phyloP scores from a whole-genome alignment of 306 rosid genomes.

The Acmispon strigosus region DNA sequence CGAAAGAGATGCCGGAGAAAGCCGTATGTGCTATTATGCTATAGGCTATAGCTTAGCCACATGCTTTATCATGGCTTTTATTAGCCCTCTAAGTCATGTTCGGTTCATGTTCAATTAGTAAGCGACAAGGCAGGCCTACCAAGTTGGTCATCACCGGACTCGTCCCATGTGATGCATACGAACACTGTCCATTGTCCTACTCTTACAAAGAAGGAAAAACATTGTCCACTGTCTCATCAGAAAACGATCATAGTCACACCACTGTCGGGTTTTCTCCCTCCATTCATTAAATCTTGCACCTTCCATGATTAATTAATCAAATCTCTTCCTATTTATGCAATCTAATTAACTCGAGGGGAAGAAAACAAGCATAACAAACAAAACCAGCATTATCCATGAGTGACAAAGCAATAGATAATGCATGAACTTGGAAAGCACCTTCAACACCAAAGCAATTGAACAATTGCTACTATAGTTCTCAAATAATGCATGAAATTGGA shows the following conservation, averaged over 20 bases:
- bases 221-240: slow-evolving; percentile 27
- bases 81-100: slow-evolving; percentile 20
- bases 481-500: slow-evolving; percentile 12
- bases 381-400: not conserved
- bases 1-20: too few species aligned
- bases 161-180: slow-evolving; percentile 37
- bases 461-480: slow-evolving; percentile 9
- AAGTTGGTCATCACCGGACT: slow-evolving; percentile 16
- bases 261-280: slow-evolving; percentile 29
- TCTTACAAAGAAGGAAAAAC: slow-evolving; percentile 20
- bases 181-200: slow-evolving; percentile 39
- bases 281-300: slow-evolving; percentile 21
- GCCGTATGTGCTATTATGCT: not conserved
- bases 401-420: slow-evolving; percentile 14
- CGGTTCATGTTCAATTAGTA: slow-evolving; percentile 3
- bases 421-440: not conserved
- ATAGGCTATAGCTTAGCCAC: not conserved
- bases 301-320: slow-evolving; percentile 26
- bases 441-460: slow-evolving; percentile 3
- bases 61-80: not conserved
- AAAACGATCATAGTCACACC: slow-evolving; percentile 21
- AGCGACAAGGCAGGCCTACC: slow-evolving; percentile 40
- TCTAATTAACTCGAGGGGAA: slow-evolving; percentile 30
- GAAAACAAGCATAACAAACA: slow-evolving; percentile 27
- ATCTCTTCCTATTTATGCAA: slow-evolving; percentile 2